Percentiles rank a stretch among this genome's conserved stretches.
Evolutionary conservation across 139 green algal species (phyloP).

Genomic region (Chlorella sp.): DNA sequence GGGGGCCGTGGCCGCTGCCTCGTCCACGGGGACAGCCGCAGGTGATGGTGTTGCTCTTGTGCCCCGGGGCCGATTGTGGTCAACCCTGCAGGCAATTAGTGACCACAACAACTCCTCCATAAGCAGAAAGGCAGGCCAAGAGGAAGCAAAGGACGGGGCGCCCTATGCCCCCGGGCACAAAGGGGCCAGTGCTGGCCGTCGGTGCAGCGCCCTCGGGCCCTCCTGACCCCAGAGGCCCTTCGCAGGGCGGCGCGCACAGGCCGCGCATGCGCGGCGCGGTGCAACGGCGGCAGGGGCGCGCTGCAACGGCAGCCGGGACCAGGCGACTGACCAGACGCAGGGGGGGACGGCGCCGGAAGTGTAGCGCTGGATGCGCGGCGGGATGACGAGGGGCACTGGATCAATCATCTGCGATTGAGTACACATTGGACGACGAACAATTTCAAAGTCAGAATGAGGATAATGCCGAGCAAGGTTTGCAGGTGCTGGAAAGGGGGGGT

Average conservation of each 20-base stretch:
- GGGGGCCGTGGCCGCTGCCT: background rate
- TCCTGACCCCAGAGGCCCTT: background rate
- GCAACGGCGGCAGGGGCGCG: background rate
- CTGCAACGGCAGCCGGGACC: background rate
- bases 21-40: background rate
- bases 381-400: conserved; percentile 19
- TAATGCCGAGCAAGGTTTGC: no score
- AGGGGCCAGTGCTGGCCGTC: background rate
- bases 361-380: conserved; percentile 21
- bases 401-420: conserved; percentile 25
- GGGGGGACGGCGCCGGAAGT: no score
- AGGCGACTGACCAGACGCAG: background rate
- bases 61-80: no score
- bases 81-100: no score
- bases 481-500: background rate
- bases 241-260: background rate
- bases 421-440: no score
- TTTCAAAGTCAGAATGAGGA: no score
- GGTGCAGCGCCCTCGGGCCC: background rate
- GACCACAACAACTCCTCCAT: no score
- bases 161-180: no score
- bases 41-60: no score
- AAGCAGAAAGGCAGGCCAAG: no score
- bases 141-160: no score
- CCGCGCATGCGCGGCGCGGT: background rate